Evolutionary conservation across 208 protist genomes (phyloP).

Genomic region (Vickermania ingenoplastis): DNA sequence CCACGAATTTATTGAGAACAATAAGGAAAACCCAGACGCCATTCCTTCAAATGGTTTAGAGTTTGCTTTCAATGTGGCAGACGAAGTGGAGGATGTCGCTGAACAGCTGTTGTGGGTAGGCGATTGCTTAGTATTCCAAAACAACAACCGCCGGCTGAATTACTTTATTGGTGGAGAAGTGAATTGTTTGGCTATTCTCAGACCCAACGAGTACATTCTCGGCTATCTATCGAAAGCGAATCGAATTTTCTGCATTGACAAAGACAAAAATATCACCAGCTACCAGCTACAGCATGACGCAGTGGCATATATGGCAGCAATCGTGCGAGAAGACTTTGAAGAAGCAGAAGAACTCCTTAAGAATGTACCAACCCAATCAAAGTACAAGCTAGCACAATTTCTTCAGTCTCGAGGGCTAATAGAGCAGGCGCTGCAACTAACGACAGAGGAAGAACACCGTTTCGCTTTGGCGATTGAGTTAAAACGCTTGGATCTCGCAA

Average conservation of each 20-base stretch:
- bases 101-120: conserved; percentile 93
- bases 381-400: conserved; percentile 91
- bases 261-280: conserved; percentile 85
- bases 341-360: conserved; percentile 75
- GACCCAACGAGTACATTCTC: conserved; percentile 82
- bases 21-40: conserved; percentile 33
- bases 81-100: conserved; percentile 90
- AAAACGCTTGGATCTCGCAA: conserved; percentile 59
- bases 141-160: conserved; percentile 88
- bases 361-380: conserved; percentile 65
- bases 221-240: conserved; percentile 96
- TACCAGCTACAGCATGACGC: conserved; percentile 89
- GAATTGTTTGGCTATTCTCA: conserved; percentile 88
- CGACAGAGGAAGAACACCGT: conserved; percentile 92
- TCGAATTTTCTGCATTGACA: conserved; percentile 95
- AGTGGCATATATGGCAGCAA: conserved; percentile 96
- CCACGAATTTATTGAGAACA: conserved; percentile 50
- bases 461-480: conserved; percentile 94
- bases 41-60: conserved; percentile 87
- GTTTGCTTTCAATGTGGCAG: conserved; percentile 92
- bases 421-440: conserved; percentile 90
- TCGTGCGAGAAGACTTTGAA: conserved; percentile 93
- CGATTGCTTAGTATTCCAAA: conserved; percentile 97
- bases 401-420: conserved; percentile 88
- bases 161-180: conserved; percentile 96